phyloP scores from a whole-genome alignment of 768 basidiomycete genomes.

The Coprinellus micaceus region DNA sequence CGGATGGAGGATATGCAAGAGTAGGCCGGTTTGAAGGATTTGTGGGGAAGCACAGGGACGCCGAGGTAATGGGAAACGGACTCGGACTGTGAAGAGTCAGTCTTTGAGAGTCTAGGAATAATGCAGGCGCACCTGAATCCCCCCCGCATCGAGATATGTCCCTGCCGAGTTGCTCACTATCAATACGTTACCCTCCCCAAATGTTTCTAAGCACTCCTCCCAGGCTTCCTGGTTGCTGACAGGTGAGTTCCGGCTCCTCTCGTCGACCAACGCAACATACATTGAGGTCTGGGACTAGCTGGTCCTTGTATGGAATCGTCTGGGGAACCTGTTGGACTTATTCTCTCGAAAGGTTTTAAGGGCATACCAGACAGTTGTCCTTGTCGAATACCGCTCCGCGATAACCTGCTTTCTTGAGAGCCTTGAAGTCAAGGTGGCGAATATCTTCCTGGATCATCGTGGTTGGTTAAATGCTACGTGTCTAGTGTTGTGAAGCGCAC shows the following conservation, averaged over 20 bases:
- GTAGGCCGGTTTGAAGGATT: constrained; percentile 73
- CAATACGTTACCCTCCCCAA: constrained; percentile 76
- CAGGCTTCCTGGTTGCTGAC: constrained; percentile 59
- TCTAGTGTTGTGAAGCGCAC: constrained; percentile 33
- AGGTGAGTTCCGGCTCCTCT: background rate
- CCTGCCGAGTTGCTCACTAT: constrained; percentile 96
- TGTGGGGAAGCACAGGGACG: constrained; percentile 81
- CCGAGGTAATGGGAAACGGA: constrained; percentile 73
- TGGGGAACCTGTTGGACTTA: constrained; percentile 25
- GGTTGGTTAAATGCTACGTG: constrained; percentile 12
- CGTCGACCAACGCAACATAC: constrained; percentile 35
- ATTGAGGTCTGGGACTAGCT: constrained; percentile 70
- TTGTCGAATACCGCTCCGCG: constrained; percentile 94
- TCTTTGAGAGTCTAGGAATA: background rate
- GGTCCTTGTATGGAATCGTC: constrained; percentile 80
- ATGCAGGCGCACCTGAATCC: constrained; percentile 63
- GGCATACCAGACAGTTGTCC: constrained; percentile 87
- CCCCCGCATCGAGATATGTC: constrained; percentile 68
- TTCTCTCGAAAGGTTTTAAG: background rate
- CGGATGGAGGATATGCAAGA: constrained; percentile 70
- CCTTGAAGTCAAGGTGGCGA: constrained; percentile 75
- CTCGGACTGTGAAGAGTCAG: constrained; percentile 66
- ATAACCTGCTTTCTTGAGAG: constrained; percentile 72
- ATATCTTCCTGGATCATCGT: constrained; percentile 63
- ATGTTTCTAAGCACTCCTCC: constrained; percentile 64